phyloP scores from a whole-genome alignment of 2,329 filamentous ascomycete species.

The Penicillium fuscoglaucum region DNA sequence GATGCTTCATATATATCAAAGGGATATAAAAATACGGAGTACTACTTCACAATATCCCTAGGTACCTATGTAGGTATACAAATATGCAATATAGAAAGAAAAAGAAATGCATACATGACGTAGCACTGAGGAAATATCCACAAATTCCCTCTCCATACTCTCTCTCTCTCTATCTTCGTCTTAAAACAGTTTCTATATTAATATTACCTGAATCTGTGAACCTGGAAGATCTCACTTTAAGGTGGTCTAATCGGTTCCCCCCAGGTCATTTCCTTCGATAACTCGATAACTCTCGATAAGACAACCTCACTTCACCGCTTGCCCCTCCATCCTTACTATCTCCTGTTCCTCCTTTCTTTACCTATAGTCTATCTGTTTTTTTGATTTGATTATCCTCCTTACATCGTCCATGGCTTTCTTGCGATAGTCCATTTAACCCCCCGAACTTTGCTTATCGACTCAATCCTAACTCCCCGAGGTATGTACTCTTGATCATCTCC shows the following conservation, averaged over 20 bases:
- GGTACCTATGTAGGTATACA: too few relatives aligned
- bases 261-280: conserved; percentile 9
- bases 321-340: conserved; percentile 21
- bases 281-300: conserved; percentile 24
- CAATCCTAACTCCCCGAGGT: conserved; percentile 17
- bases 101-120: conserved; percentile 20
- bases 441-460: conserved; percentile 16
- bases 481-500: conserved; percentile 19
- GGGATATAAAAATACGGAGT: background rate
- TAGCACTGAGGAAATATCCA: conserved; percentile 22
- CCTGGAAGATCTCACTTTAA: background rate
- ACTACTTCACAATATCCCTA: background rate
- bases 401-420: conserved; percentile 18
- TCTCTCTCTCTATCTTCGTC: background rate
- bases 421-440: conserved; percentile 12
- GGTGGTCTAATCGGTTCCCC: conserved; percentile 9
- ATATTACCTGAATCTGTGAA: background rate
- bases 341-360: conserved; percentile 5
- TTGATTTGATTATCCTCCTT: background rate
- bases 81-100: background rate
- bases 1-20: background rate
- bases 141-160: background rate
- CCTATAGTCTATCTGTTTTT: background rate
- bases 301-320: conserved; percentile 28
- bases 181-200: background rate